Conservation (phyloP, 352 stramenopile species). For the Phytopythium montanum region DNA sequence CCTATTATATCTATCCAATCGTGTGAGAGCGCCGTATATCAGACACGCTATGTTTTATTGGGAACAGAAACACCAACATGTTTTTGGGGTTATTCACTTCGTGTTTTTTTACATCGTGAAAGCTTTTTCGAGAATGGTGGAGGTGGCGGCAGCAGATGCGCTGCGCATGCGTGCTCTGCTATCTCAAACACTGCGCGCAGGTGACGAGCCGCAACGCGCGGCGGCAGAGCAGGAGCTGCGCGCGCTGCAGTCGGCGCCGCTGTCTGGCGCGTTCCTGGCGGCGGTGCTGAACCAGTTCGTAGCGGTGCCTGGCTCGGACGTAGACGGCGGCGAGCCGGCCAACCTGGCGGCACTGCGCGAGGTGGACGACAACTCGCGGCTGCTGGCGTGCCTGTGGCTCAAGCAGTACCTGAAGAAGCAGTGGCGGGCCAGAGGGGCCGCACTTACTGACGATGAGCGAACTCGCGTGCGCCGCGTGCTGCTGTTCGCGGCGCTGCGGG, state of each 20-base stretch:
- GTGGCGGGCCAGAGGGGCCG: slow-evolving; percentile 26
- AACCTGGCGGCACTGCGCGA: slow-evolving; percentile 21
- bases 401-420: slow-evolving; percentile 68
- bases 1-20: no score
- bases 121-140: no score
- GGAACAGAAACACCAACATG: no score
- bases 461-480: slow-evolving; percentile 42
- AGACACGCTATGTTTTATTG: no score
- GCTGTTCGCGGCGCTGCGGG: slow-evolving; percentile 64
- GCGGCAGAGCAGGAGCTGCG: slow-evolving; percentile 57
- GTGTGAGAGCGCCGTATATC: no score
- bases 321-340: slow-evolving; percentile 9
- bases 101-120: no score
- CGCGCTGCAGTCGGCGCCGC: slow-evolving; percentile 31
- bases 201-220: slow-evolving; percentile 34
- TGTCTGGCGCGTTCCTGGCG: slow-evolving; percentile 34
- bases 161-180: slow-evolving; percentile 48
- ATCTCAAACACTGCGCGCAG: slow-evolving; percentile 33
- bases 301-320: slow-evolving; percentile 25
- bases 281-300: slow-evolving; percentile 46
- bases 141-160: slow-evolving; percentile 18
- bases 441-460: slow-evolving; percentile 39
- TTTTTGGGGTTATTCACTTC: no score
- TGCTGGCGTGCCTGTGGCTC: slow-evolving; percentile 73
- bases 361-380: slow-evolving; percentile 46